Evolutionary conservation across 768 basidiomycete species (phyloP).

Genomic region (Neoboletus magnificus): DNA sequence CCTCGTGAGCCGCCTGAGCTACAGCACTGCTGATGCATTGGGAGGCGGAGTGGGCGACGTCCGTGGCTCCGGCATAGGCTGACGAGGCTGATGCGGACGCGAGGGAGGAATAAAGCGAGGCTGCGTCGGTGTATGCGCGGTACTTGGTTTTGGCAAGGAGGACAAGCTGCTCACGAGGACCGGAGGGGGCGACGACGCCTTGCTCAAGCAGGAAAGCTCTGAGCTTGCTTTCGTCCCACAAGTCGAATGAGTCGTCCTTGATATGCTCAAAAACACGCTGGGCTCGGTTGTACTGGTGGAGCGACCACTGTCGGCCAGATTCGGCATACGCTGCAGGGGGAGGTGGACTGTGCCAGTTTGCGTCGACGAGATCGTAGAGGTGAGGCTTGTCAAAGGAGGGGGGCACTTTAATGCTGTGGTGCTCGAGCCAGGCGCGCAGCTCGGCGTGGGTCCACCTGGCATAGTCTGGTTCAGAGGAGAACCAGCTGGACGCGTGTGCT

Average conservation of each 20-base stretch:
- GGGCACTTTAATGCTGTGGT: conserved; percentile 58
- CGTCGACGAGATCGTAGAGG: conserved; percentile 49
- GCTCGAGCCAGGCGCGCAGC: conserved; percentile 65
- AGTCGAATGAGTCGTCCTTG: conserved; percentile 62
- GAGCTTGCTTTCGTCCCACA: conserved; percentile 82
- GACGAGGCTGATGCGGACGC: conserved; percentile 50
- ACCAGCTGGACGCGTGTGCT: conserved; percentile 51
- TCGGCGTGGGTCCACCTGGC: conserved; percentile 60
- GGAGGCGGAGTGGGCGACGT: conserved; percentile 36
- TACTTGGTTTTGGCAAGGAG: conserved; percentile 74
- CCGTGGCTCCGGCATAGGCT: conserved; percentile 45
- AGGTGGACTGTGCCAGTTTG: conserved; percentile 49
- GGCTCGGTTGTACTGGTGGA: conserved; percentile 60
- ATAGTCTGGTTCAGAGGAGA: conserved; percentile 40
- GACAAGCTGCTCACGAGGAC: conserved; percentile 75
- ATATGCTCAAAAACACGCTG: conserved; percentile 60
- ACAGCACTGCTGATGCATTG: conserved; percentile 40
- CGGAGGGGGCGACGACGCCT: conserved; percentile 79
- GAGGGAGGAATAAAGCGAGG: conserved; percentile 49
- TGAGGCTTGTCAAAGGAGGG: conserved; percentile 38
- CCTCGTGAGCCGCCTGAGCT: conserved; percentile 53
- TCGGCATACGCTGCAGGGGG: conserved; percentile 35
- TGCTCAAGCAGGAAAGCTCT: conserved; percentile 84
- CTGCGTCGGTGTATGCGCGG: conserved; percentile 55
- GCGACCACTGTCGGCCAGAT: conserved; percentile 45